Percentiles rank a stretch among this genome's conserved stretches.
Conservation (phyloP, 768 basidiomycete species). For the Phylloporus scabripes region DNA sequence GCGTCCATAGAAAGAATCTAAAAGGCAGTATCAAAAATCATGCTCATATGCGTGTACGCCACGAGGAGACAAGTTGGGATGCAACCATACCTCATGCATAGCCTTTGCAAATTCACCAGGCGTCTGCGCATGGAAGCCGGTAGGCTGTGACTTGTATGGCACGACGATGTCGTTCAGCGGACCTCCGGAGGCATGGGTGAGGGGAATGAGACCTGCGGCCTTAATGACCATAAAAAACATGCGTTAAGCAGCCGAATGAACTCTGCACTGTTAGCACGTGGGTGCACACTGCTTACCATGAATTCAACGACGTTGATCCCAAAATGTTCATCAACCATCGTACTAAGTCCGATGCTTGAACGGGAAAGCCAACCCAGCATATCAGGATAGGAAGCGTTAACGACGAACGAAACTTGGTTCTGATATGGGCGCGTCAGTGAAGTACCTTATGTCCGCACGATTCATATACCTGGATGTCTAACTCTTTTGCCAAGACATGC, state of each 20-base stretch:
- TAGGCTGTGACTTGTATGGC: slow-evolving; percentile 63
- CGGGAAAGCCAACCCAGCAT: slow-evolving; percentile 67
- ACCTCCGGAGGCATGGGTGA: slow-evolving; percentile 90
- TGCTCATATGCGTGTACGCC: not conserved
- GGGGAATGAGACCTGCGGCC: slow-evolving; percentile 92
- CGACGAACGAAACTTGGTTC: slow-evolving; percentile 68
- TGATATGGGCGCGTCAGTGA: slow-evolving; percentile 26
- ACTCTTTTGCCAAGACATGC: slow-evolving; percentile 49
- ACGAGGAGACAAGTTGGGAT: not conserved
- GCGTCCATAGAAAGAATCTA: slow-evolving; percentile 46
- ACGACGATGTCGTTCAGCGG: slow-evolving; percentile 89
- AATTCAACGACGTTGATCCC: slow-evolving; percentile 98
- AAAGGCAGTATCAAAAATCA: slow-evolving; percentile 9
- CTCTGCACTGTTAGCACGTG: not conserved
- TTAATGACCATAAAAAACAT: slow-evolving; percentile 29
- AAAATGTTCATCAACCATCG: slow-evolving; percentile 98
- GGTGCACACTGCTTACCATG: slow-evolving; percentile 57
- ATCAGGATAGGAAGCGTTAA: slow-evolving; percentile 75
- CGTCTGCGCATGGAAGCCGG: slow-evolving; percentile 79
- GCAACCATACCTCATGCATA: slow-evolving; percentile 45
- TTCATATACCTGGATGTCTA: slow-evolving; percentile 58
- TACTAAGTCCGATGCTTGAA: slow-evolving; percentile 83
- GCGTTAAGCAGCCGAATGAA: slow-evolving; percentile 11
- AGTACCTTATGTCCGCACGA: not conserved
- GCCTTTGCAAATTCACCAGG: slow-evolving; percentile 60